These are phyloP conservation scores for Stylosanthes scabra DNA, from an alignment of 331 rosid species.

Conservation along the genomic window DNA sequence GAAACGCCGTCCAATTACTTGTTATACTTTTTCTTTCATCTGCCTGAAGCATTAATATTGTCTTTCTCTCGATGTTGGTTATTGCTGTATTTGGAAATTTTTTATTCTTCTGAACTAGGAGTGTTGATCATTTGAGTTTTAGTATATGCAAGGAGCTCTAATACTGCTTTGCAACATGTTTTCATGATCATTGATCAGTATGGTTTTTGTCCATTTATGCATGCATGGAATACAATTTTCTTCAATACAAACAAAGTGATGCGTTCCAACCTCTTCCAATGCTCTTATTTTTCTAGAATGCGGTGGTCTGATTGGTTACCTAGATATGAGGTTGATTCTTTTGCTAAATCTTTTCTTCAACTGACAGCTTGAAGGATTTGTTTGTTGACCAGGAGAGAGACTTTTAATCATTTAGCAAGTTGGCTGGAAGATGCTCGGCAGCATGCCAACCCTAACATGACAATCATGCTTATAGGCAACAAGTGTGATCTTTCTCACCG, in stretches of 20 bases:
- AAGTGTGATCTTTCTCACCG: slow-evolving; percentile 91
- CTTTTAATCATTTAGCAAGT: slow-evolving; percentile 96
- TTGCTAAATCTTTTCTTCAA: slow-evolving; percentile 8
- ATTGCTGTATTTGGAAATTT: slow-evolving; percentile 17
- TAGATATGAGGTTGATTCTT: background rate
- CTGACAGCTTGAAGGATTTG: slow-evolving; percentile 21
- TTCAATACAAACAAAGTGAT: slow-evolving; percentile 15
- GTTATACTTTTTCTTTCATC: slow-evolving; percentile 1
- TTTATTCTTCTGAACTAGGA: slow-evolving; percentile 14
- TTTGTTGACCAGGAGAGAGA: slow-evolving; percentile 82
- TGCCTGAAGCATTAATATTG: slow-evolving; percentile 5
- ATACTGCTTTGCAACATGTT: slow-evolving; percentile 12
- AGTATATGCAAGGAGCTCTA: slow-evolving; percentile 5
- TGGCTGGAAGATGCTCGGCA: slow-evolving; percentile 99
- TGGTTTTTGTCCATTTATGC: background rate
- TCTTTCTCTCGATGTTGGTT: background rate
- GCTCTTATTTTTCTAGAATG: slow-evolving; percentile 1
- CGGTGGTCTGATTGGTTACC: background rate
- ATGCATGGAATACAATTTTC: slow-evolving; percentile 10
- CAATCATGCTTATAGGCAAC: slow-evolving; percentile 91
- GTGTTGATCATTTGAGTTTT: background rate
- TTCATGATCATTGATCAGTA: slow-evolving; percentile 18
- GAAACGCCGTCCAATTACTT: slow-evolving; percentile 12
- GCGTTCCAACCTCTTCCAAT: background rate
- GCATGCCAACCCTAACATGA: slow-evolving; percentile 96